These are phyloP conservation scores for Colletotrichum sp. DNA, from an alignment of 2,329 filamentous ascomycete species.

Conservation along the genomic window DNA sequence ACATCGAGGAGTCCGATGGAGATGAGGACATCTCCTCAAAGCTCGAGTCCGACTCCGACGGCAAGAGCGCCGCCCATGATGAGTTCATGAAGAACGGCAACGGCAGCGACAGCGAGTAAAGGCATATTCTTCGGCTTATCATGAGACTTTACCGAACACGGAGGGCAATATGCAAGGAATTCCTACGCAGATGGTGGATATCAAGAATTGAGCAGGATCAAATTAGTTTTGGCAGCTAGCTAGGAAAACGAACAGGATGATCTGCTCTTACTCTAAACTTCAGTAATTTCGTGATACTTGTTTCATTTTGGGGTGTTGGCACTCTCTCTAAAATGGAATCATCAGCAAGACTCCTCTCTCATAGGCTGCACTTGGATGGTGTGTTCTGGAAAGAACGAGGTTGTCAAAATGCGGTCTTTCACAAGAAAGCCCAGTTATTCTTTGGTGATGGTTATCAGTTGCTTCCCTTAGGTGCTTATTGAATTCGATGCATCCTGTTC, in stretches of 20 bases:
- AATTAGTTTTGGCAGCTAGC: not conserved
- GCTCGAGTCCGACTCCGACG: conserved; percentile 12
- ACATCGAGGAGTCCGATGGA: not conserved
- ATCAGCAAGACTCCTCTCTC: not conserved
- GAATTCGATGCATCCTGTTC: not conserved
- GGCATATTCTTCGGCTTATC: not conserved
- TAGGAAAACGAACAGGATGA: not conserved
- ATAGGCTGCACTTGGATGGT: not conserved
- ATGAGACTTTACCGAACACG: not conserved
- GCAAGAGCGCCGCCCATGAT: not conserved
- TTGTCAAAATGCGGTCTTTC: not conserved
- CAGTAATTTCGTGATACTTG: not conserved
- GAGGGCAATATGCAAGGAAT: not conserved
- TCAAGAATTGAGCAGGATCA: not conserved
- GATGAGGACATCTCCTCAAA: conserved; percentile 3
- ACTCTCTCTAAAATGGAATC: not conserved
- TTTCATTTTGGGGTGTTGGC: not conserved
- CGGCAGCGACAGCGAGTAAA: not conserved
- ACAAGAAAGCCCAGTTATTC: not conserved
- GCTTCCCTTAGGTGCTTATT: not conserved
- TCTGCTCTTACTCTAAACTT: not conserved
- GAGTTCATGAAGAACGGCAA: not conserved
- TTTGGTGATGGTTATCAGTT: not conserved
- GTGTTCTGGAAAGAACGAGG: not conserved
- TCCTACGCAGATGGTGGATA: not conserved